Evolutionary conservation across 2,329 filamentous ascomycete species (phyloP), one percentile per base, ranked within the genome.

Genomic region (Rhynchosporium agropyri): DNA sequence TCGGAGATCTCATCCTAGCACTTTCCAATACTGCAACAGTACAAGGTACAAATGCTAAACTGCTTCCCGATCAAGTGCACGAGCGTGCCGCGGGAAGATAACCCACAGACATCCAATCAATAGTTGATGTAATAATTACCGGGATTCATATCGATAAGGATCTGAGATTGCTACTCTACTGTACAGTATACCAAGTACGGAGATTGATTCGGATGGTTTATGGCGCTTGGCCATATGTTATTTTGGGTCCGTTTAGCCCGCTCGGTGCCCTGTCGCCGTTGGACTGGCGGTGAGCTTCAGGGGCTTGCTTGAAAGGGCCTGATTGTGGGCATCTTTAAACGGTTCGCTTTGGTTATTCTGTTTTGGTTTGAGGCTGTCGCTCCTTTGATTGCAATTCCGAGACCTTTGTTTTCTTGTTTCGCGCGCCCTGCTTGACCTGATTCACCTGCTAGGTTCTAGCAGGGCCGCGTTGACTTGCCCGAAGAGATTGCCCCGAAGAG

Each of bases 241-340:
- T 49, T 63, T 59, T 55, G 42, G 40, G 62, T 42, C 40, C 40
- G 51, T 38, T 54, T 9, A 36, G 33, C 33, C 33, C 33, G 51
- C 51, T 12, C 33, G 51, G 33, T 42, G 33, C 43, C 20, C 31
- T 54, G n/a, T 58, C 42, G 20, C 26, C 31, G 36, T 53, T 46
- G 54, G 60, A 68, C 58, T 59, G 64, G 68, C 69, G 69, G 68
- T 70, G 67, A 70, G 69, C 69, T 69, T 69, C 68, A 70, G 65
- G 66, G 68, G 65, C 60, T 31, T 26, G 31, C 45, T 48, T 40
- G 42, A 45, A 31, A 42, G n/a, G 45, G 49, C 38, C 54, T 61
- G 38, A 42, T 48, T 54, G 58, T 57, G 42, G 55, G 58, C 42
- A 50, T 55, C 46, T 62, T 62, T 56, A 51, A 36, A 60, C 45